Evolutionary conservation across 2,329 filamentous ascomycete genomes (phyloP), one percentile per base, ranked within the genome.

Genomic region (Penicillium sp.): DNA sequence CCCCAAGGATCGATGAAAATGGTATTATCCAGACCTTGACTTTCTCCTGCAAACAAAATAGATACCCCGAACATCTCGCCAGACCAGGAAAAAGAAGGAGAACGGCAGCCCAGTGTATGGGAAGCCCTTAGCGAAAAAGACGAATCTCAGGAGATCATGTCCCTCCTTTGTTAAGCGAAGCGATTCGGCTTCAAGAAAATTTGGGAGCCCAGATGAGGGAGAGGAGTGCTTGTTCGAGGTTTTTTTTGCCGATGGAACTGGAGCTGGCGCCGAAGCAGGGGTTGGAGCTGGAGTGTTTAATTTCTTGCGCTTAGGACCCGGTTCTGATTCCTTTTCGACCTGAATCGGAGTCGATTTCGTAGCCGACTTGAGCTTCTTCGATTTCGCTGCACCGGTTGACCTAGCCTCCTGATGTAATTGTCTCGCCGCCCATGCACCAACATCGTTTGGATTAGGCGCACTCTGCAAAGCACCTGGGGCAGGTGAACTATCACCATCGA

Each of bases 331-430:
- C 7, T 49, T 46, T 21, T 32, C 50, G n/a, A 24, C 6, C 24
- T 24, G 24, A 24, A 49, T 24, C 24, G 24, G 46, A 21, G 40
- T 32, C 32, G 21, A 34, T 16, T 21, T 7, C n/a, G 18, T 43
- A 42, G 57, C 57, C 36, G 56, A 48, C 40, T 62, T 62, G 27
- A 49, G 61, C 59, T 67, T 64, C 45, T 70, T 66, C n/a, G 63
- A 65, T 43, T 77, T 76, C 31, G 77, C 24, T 24, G 24, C 76
- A 2, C 81, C 79, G 43, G 84, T 81, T 4, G 81, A 81, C 58
- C 81, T 75, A 1, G 88, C 86, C 71, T 93, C 90, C 60, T 88
- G 85, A 34, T 87, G 87, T 11, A 94, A 81, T 72, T 95, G 91
- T 64, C 86, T 86, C 9, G 89, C 88, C 13, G 87, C 84, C 45